Evolutionary conservation across 371 early-diverging fungal species (phyloP), one percentile per base, ranked within the genome.

Genomic region (Rozella allomycis): DNA sequence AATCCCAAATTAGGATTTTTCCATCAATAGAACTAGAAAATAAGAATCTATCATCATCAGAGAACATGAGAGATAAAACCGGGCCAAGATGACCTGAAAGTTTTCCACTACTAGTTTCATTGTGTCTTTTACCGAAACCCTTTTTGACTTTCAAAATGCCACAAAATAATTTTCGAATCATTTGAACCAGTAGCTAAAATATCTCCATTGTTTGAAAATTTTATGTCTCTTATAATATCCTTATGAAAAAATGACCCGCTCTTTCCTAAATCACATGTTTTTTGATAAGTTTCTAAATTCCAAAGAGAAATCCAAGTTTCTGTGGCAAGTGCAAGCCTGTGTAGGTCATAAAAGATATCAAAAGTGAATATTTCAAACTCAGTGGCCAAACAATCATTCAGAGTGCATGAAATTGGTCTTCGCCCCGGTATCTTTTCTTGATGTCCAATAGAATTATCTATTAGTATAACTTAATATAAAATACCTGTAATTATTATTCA

Each of bases 11-110:
- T 5, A 46, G 20, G 10, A 58, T 44, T 3, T 41, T 31, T 20
- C 63, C 63, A 26, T 62, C 63, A 30, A 55, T 60, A 1, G 52
- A 45, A 10, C 37, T 35, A 5, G 58, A 54, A 16, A 43, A 14
- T 1, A 62, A 19, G 10, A 33, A 16, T 18, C 54, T 53, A 17
- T 38, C 40, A 26, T 43, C 45, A 9, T 18, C 26, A 3, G 49
- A 30, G 23, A 58, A 62, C 25, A 43, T 41, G 2, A 52, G 38
- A n/a, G n/a, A n/a, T n/a, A n/a, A n/a, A n/a, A n/a, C n/a, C n/a
- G n/a, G n/a, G n/a, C n/a, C n/a, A n/a, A n/a, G n/a, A n/a, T n/a
- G n/a, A n/a, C n/a, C n/a, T n/a, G n/a, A n/a, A n/a, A n/a, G n/a
- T n/a, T n/a, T n/a, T n/a, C n/a, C n/a, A n/a, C n/a, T n/a, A n/a